Evolutionary conservation across 768 basidiomycete species (phyloP), one percentile per base, ranked within the genome.

Genomic region (Filobasidium floriforme): DNA sequence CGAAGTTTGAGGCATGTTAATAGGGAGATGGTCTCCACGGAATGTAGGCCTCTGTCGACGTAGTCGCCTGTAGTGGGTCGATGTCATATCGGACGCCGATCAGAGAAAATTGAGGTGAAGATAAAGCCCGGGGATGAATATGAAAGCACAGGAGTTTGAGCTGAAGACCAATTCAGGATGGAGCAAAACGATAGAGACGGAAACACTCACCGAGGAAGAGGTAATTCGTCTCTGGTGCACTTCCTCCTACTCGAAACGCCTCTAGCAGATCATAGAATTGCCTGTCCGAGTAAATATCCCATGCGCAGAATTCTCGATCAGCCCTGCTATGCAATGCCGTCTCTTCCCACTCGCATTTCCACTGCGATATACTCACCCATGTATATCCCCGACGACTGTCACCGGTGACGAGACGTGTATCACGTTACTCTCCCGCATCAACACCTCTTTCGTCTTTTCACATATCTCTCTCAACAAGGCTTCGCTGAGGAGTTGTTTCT

Each of bases 241-340:
- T 90, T 44, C 94, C 94, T 66, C 96, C 94, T 85, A 99, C 98
- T 60, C 93, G 86, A 75, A 99, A 99, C 76, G 97, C 97, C 80
- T 99, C 94, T 79, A 98, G 89, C 73, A 99, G 84, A 82, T 99
- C 94, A 82, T 98, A 94, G 80, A 99, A 99, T 84, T 99, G 94
- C 67, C 94, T 96, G 85, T 79, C 79, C 46, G 5, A 49, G 5
- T 9, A 37, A 4, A 37, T n/a, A 37, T 37, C 32, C 32, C 74
- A 69, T 60, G 59, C 22, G 5, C 18, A 49, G 14, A 4, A 49
- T 12, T 6, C 15, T 22, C 18, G 18, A 49, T 49, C 46, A 49
- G 46, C 46, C 46, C 46, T 6, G 46, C 22, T 2, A 4, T 49
- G 14, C 5, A 49, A 18, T n/a, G n/a, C n/a, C n/a, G n/a, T n/a